phyloP scores from a whole-genome alignment of 2,329 filamentous ascomycete species.

The Samsoniella hepiali region DNA sequence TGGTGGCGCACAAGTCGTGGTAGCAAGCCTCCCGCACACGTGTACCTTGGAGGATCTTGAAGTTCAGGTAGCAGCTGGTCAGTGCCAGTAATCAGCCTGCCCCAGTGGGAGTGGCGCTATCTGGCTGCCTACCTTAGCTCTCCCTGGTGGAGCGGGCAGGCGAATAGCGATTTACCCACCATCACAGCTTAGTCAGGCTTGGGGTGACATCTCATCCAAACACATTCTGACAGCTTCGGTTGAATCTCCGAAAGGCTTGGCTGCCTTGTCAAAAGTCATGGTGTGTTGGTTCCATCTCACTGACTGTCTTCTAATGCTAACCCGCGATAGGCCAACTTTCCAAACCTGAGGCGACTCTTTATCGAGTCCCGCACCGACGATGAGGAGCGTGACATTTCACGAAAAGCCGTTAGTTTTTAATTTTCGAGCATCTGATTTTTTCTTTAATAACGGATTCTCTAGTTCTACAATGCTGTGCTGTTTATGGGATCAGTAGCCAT shows the following conservation, averaged over 20 bases:
- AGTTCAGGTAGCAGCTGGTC: slow-evolving; percentile 7
- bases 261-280: slow-evolving; percentile 10
- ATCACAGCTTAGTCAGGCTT: slow-evolving; percentile 16
- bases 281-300: background rate
- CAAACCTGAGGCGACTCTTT: slow-evolving; percentile 93
- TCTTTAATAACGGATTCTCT: background rate
- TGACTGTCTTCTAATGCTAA: background rate
- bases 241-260: background rate
- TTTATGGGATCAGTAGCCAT: slow-evolving; percentile 96
- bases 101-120: slow-evolving; percentile 15
- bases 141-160: slow-evolving; percentile 6
- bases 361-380: slow-evolving; percentile 90
- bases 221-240: background rate
- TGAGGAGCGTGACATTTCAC: slow-evolving; percentile 91
- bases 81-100: background rate
- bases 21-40: slow-evolving; percentile 15
- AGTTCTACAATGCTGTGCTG: slow-evolving; percentile 97
- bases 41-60: slow-evolving; percentile 16
- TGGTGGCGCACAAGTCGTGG: background rate
- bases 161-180: background rate
- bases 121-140: slow-evolving; percentile 5
- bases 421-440: background rate
- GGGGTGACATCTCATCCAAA: slow-evolving; percentile 5
- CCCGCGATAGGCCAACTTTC: slow-evolving; percentile 65
- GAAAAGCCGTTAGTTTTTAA: slow-evolving; percentile 71